Percentiles rank a stretch among this genome's conserved stretches.
Evolutionary conservation across 83 land plant species (phyloP).

Genomic region (Picea mariana): DNA sequence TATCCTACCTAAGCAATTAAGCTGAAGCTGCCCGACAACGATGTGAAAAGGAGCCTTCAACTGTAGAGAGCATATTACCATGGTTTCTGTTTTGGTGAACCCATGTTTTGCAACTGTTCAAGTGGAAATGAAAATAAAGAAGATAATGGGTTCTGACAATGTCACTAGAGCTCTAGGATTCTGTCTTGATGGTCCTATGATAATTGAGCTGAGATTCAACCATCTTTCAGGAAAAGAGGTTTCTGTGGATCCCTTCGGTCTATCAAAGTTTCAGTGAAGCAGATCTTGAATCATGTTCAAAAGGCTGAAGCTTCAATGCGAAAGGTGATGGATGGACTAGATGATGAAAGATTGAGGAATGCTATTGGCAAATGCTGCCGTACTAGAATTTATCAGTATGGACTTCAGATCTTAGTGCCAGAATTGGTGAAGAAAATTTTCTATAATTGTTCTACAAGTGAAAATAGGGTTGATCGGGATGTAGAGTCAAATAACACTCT

Average conservation of each 20-base stretch:
- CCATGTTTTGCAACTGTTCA: neutral
- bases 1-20: too few relatives aligned
- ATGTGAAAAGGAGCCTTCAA: neutral
- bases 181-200: neutral
- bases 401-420: neutral
- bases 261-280: neutral
- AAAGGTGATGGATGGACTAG: neutral
- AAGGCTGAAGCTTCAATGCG: neutral
- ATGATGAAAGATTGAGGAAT: neutral
- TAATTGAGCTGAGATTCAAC: neutral
- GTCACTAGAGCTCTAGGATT: constrained; percentile 10
- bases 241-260: neutral
- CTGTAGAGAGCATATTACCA: neutral
- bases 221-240: neutral
- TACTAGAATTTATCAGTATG: neutral
- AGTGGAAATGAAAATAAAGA: neutral
- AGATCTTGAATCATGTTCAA: too few relatives aligned
- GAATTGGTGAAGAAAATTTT: neutral
- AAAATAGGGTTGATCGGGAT: neutral
- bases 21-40: too few relatives aligned
- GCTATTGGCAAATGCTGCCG: neutral
- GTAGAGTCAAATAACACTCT: neutral
- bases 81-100: constrained; percentile 7
- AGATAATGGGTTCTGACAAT: neutral
- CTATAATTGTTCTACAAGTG: neutral